phyloP scores from a whole-genome alignment of 1,139 yeast genomes.

The Saccharomyces pastorianus region DNA sequence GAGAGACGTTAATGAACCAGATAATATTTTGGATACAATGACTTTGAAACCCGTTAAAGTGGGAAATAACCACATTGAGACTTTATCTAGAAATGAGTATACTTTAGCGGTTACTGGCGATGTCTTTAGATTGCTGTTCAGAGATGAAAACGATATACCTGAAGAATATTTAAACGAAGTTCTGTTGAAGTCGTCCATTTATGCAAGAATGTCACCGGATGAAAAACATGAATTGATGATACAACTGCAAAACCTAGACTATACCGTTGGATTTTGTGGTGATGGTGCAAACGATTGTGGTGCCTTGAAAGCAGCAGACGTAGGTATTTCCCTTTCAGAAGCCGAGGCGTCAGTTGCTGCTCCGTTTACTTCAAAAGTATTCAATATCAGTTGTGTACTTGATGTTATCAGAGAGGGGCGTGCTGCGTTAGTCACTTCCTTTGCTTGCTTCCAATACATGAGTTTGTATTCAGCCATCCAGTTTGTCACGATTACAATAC shows the following conservation, averaged over 20 bases:
- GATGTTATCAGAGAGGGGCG: conserved; percentile 92
- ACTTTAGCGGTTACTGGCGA: conserved; percentile 88
- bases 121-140: conserved; percentile 67
- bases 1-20: conserved; percentile 57
- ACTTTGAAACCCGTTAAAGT: conserved; percentile 55
- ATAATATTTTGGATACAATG: conserved; percentile 47
- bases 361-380: conserved; percentile 84
- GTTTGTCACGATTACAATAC: conserved; percentile 73
- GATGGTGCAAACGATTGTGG: conserved; percentile 98
- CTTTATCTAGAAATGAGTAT: conserved; percentile 33
- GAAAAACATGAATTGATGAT: conserved; percentile 94
- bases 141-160: conserved; percentile 36
- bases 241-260: conserved; percentile 72
- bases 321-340: conserved; percentile 89
- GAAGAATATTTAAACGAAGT: conserved; percentile 45
- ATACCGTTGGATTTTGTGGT: conserved; percentile 95
- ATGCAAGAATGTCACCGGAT: conserved; percentile 98
- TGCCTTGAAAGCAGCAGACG: conserved; percentile 94
- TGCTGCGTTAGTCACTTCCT: conserved; percentile 90
- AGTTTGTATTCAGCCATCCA: conserved; percentile 94
- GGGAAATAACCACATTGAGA: conserved; percentile 24
- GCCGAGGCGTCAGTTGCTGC: conserved; percentile 99
- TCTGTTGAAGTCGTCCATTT: conserved; percentile 66
- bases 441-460: conserved; percentile 96
- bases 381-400: conserved; percentile 87